Conservation (phyloP, 164 flowering plant species). For the Macadamia integrifolia region DNA sequence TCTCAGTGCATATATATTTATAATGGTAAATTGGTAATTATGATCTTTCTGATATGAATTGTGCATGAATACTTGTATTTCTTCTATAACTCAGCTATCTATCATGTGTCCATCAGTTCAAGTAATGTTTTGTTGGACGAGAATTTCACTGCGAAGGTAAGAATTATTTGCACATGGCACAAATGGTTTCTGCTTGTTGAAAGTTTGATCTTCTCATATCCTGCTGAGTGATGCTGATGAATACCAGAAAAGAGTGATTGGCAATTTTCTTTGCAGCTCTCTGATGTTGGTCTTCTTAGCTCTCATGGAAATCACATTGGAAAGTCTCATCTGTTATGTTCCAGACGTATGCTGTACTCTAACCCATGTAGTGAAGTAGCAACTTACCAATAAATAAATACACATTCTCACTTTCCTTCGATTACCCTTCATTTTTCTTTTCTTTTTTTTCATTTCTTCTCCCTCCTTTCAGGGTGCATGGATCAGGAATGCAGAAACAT, state of each 20-base stretch:
- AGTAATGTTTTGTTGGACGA: slow-evolving; percentile 68
- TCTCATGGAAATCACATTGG: slow-evolving; percentile 19
- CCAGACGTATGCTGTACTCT: slow-evolving; percentile 28
- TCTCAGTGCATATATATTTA: too few species aligned
- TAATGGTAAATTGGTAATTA: neutral
- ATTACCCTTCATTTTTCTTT: neutral
- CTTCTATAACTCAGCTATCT: slow-evolving; percentile 65
- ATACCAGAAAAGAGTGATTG: neutral
- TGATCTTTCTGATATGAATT: slow-evolving; percentile 4
- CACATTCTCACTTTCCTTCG: too few species aligned
- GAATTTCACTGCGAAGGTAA: slow-evolving; percentile 65
- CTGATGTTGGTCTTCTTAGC: slow-evolving; percentile 40
- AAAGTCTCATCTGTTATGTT: slow-evolving; percentile 23
- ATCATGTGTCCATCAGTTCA: slow-evolving; percentile 58
- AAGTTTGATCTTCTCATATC: too few species aligned
- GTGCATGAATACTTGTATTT: slow-evolving; percentile 74
- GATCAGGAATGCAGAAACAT: slow-evolving; percentile 33
- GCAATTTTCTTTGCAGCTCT: slow-evolving; percentile 35
- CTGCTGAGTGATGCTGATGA: too few species aligned
- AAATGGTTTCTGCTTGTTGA: too few species aligned
- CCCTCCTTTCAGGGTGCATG: slow-evolving; percentile 28
- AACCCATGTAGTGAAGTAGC: neutral
- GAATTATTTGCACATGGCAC: slow-evolving; percentile 1
- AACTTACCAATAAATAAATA: too few species aligned
- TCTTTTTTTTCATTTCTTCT: neutral